Percentiles rank a stretch among this genome's conserved stretches.
Conservation (phyloP, 176 grass and related monocot genomes). For the Lolium perenne region DNA sequence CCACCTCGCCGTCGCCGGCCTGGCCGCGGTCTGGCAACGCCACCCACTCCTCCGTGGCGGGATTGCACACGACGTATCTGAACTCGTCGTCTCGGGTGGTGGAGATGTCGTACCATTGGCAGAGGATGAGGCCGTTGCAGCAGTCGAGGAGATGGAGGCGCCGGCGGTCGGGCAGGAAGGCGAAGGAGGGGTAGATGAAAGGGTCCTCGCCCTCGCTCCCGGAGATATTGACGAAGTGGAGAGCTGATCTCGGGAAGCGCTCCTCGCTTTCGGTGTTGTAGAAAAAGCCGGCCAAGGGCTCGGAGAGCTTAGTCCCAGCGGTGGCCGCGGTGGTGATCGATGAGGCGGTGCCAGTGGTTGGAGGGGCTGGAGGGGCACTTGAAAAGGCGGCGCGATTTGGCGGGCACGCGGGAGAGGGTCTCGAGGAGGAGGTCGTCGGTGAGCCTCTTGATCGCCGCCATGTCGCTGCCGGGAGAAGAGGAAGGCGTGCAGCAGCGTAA, state of each 20-base stretch:
- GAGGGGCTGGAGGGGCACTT: conserved; percentile 1
- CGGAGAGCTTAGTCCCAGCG: neutral
- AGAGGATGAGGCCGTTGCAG: neutral
- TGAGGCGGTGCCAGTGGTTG: no score
- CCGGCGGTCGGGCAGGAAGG: conserved; percentile 17
- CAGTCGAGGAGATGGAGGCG: neutral
- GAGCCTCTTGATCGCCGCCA: no score
- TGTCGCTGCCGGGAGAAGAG: neutral
- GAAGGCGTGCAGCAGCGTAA: neutral
- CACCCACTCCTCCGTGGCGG: conserved; percentile 13
- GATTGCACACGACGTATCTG: neutral
- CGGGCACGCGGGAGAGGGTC: no score
- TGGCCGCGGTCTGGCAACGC: neutral
- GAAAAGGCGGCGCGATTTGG: neutral
- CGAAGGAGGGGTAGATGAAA: neutral
- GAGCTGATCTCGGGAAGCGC: neutral
- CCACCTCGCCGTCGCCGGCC: neutral
- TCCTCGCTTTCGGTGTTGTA: neutral
- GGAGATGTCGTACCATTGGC: neutral
- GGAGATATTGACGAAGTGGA: conserved; percentile 16
- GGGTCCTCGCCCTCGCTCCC: neutral
- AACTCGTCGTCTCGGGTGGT: neutral
- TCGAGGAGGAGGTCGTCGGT: no score
- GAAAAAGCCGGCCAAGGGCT: conserved; percentile 3
- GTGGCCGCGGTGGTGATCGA: conserved; percentile 7